Evolutionary conservation across 192 early-diverging fungal genomes (phyloP).

Genomic region (Gigaspora rosea): DNA sequence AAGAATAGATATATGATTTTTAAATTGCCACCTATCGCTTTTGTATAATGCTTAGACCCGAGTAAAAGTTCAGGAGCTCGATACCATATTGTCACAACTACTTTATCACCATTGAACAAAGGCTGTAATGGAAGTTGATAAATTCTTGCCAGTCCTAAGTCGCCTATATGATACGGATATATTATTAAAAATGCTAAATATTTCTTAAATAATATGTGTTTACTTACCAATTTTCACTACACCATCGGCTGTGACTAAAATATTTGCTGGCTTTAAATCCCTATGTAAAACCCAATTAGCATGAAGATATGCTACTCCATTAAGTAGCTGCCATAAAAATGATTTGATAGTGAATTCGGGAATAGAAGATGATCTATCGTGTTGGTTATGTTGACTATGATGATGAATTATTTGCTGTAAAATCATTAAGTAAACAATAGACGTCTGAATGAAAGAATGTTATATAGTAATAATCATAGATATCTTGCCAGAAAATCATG

Average conservation of each 20-base stretch:
- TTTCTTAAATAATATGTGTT: too few species aligned
- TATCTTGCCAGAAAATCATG: conserved; percentile 79
- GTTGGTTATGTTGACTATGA: conserved; percentile 60
- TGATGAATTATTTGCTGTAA: conserved; percentile 85
- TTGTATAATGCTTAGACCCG: conserved; percentile 62
- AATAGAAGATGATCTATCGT: conserved; percentile 72
- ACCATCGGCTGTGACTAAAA: conserved; percentile 73
- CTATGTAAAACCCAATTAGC: conserved; percentile 73
- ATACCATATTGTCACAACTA: conserved; percentile 77
- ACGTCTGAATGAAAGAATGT: background rate
- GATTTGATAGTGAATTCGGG: conserved; percentile 86
- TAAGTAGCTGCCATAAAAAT: conserved; percentile 80
- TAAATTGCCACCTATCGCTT: conserved; percentile 60
- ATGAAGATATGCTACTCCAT: conserved; percentile 63
- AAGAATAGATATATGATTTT: background rate
- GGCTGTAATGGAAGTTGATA: conserved; percentile 63
- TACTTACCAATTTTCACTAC: conserved; percentile 87
- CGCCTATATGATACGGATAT: conserved; percentile 56
- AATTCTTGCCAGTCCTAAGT: conserved; percentile 68
- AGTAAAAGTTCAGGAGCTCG: conserved; percentile 68
- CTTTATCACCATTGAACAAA: conserved; percentile 52
- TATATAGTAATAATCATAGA: conserved; percentile 29
- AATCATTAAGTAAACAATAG: background rate
- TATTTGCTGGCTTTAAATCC: conserved; percentile 68
- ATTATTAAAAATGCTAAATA: too few species aligned